Conservation (phyloP, 192 early-diverging fungal species). For the Phlyctochytrium arcticum region DNA sequence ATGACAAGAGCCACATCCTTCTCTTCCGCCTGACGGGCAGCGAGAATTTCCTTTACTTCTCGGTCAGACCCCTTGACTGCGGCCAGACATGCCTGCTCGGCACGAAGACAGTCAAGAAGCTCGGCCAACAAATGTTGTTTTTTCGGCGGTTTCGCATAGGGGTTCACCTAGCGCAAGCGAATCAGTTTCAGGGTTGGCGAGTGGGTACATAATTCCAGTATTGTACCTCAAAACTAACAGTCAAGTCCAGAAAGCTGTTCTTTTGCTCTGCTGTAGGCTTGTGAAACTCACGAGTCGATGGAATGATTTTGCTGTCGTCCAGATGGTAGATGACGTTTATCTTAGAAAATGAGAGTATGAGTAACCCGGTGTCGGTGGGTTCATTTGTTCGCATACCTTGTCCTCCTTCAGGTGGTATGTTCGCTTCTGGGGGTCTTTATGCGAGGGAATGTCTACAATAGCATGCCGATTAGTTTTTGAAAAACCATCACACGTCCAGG, state of each 20-base stretch:
- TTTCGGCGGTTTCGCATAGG: slow-evolving; percentile 47
- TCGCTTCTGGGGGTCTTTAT: slow-evolving; percentile 45
- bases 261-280: slow-evolving; percentile 55
- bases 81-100: slow-evolving; percentile 43
- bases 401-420: slow-evolving; percentile 55
- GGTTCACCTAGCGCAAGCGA: slow-evolving; percentile 53
- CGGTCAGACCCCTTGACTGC: slow-evolving; percentile 47
- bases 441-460: slow-evolving; percentile 22
- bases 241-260: slow-evolving; percentile 37
- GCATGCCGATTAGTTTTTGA: not conserved
- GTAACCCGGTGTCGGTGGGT: not conserved
- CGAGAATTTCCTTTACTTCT: slow-evolving; percentile 49
- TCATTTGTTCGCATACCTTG: slow-evolving; percentile 21
- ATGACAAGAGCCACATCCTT: slow-evolving; percentile 43
- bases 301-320: slow-evolving; percentile 45
- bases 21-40: slow-evolving; percentile 42
- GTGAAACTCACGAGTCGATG: slow-evolving; percentile 48
- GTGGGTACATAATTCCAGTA: no score
- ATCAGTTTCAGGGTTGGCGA: no score
- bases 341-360: slow-evolving; percentile 21
- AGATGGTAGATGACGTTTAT: slow-evolving; percentile 52
- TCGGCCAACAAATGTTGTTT: slow-evolving; percentile 52
- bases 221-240: slow-evolving; percentile 30
- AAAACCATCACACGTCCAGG: not conserved
- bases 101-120: slow-evolving; percentile 37